phyloP scores from a whole-genome alignment of 805 yeast species.

The Candida verbasci region DNA sequence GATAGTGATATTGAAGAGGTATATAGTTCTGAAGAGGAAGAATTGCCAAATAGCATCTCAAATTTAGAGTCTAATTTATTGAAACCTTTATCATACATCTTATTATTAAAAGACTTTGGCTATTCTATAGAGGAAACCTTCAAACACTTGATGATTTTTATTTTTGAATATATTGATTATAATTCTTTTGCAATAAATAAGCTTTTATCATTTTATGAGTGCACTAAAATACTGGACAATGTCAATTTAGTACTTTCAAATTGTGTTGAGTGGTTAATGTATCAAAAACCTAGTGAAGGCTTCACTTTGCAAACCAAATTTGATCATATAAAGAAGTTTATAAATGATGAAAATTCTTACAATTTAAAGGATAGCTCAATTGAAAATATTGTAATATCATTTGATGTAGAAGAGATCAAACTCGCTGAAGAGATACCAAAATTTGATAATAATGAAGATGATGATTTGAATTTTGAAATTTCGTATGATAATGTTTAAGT shows the following conservation, averaged over 20 bases:
- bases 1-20: slow-evolving; percentile 19
- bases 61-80: slow-evolving; percentile 2
- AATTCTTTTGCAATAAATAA: slow-evolving; percentile 11
- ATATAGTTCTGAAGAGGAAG: slow-evolving; percentile 6
- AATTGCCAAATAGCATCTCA: neutral
- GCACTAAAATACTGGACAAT: slow-evolving; percentile 15
- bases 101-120: slow-evolving; percentile 20
- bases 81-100: slow-evolving; percentile 14
- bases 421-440: too few species aligned
- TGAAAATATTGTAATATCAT: too few species aligned
- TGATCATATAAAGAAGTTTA: too few species aligned
- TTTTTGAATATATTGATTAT: slow-evolving; percentile 13
- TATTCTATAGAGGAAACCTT: slow-evolving; percentile 24
- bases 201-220: slow-evolving; percentile 14
- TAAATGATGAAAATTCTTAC: too few species aligned
- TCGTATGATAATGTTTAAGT: too few species aligned
- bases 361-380: neutral
- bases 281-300: too few species aligned
- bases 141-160: slow-evolving; percentile 21
- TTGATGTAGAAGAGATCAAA: too few species aligned
- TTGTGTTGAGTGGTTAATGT: slow-evolving; percentile 19
- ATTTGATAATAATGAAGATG: too few species aligned
- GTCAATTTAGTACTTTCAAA: slow-evolving; percentile 12
- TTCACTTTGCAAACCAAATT: too few species aligned
- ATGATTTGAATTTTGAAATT: too few species aligned